Percentiles rank a stretch among this genome's conserved stretches.
Conservation (phyloP, 164 flowering plant species). For the Platanus orientalis region DNA sequence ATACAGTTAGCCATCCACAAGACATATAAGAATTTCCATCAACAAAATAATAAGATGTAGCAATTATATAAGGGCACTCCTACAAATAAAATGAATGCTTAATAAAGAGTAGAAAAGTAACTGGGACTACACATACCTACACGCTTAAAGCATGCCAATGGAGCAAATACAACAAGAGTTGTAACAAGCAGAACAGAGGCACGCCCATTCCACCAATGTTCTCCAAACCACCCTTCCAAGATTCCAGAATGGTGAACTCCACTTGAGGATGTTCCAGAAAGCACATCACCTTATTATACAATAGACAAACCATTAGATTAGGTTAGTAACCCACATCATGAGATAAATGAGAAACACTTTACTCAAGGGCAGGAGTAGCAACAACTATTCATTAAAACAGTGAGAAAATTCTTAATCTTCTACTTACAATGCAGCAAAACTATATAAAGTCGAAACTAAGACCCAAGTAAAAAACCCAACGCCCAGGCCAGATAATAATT, state of each 20-base stretch:
- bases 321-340: not conserved
- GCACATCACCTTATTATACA: slow-evolving; percentile 66
- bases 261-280: slow-evolving; percentile 77
- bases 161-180: slow-evolving; percentile 63
- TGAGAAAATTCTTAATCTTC: not conserved
- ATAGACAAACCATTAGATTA: not conserved
- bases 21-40: not conserved
- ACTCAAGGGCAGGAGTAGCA: not conserved
- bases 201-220: slow-evolving; percentile 89
- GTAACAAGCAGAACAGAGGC: slow-evolving; percentile 57
- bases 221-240: slow-evolving; percentile 91
- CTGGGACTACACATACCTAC: slow-evolving; percentile 46
- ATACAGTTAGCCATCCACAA: too few relatives aligned
- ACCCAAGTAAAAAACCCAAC: not conserved
- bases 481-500: not conserved
- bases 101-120: not conserved
- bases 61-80: not conserved
- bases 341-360: not conserved
- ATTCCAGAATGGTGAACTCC: slow-evolving; percentile 84
- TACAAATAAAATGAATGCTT: not conserved
- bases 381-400: not conserved
- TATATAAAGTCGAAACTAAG: not conserved
- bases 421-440: not conserved
- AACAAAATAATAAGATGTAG: not conserved
- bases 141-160: slow-evolving; percentile 76